Base-by-base conservation (phyloP, 306 rosid genomes). In the Fagus crenata region DNA sequence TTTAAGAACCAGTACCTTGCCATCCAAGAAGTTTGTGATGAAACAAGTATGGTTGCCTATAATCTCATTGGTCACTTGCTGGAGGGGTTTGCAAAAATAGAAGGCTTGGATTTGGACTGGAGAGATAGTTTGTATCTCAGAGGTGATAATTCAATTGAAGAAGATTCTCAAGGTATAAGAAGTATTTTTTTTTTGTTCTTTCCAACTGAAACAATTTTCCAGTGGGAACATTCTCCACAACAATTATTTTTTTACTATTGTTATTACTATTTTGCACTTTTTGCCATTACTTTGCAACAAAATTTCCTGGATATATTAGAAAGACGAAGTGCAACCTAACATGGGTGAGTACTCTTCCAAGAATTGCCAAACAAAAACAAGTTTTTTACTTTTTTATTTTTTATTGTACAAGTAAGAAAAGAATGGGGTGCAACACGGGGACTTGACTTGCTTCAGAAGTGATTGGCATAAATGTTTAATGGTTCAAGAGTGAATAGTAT, bases 1-100 rank as follows among this genome's bases (percentile, higher is more conserved):
- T 69, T 74, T 76, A 82, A 82, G 77, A 92, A 95, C 79, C 81
- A 82, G 32, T 90, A 92, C 82, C 90, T 95, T 35, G 78, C 83
- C 28, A 64, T 82, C 80, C 98, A 95, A 82, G 90, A 88, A 64
- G 83, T 78, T 68, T 90, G 93, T 86, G 97, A 95, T 59, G 87
- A 88, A 85, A 87, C 97, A 22, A 86, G 97, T 75, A 77, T 88
- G 89, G 73, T 83, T 78, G 87, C 93, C 53, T 85, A 88, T 86
- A 86, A 89, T 77, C 82, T 92, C 67, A 56, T 88, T 60, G 96
- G 96, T 76, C 89, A 65, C 71, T 33, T 90, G 83, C 72, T 95
- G 81, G 78, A 81, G 70, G 86, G 84, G 85, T 83, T 88, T 77
- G 91, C 89, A 36, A 46, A 13, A 73, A 72, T 18, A 67, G 91